phyloP scores from a whole-genome alignment of 208 protist species.

The Trypanosoma lewisi region DNA sequence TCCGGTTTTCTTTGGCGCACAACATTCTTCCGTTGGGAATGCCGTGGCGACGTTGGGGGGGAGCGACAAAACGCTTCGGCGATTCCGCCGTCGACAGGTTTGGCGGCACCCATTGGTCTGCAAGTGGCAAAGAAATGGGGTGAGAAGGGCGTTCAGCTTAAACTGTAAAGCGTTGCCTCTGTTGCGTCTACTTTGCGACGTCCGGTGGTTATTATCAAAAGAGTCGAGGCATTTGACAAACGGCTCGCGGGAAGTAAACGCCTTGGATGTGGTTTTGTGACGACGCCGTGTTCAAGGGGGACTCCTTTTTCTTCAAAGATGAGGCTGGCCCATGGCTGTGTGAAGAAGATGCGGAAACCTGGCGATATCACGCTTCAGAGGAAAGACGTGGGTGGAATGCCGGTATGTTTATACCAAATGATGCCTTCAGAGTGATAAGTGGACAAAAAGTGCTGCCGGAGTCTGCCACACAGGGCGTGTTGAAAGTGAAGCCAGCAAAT shows the following conservation, averaged over 20 bases:
- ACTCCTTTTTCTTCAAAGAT: not conserved
- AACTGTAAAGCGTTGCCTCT: slow-evolving; percentile 18
- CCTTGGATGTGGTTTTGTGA: not conserved
- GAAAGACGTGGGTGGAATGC: slow-evolving; percentile 30
- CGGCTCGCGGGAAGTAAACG: not conserved
- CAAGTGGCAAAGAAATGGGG: slow-evolving; percentile 28
- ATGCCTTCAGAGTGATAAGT: slow-evolving; percentile 13
- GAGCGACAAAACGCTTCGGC: not conserved
- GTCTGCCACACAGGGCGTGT: not conserved
- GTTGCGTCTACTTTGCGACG: not conserved
- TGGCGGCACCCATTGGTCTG: not conserved
- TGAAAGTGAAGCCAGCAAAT: not conserved
- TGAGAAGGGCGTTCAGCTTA: slow-evolving; percentile 16
- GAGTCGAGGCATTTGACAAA: not conserved
- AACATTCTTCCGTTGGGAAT: no score
- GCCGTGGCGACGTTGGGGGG: no score
- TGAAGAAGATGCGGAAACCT: not conserved
- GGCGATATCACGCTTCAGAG: slow-evolving; percentile 1
- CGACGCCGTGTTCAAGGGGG: not conserved
- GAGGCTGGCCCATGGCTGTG: not conserved
- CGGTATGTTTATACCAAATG: slow-evolving; percentile 22
- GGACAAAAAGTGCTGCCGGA: slow-evolving; percentile 7
- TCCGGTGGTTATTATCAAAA: not conserved
- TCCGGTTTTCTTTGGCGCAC: no score
- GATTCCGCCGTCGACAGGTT: not conserved